phyloP scores from a whole-genome alignment of 2,329 filamentous ascomycete species.

The Diaporthe amygdali region DNA sequence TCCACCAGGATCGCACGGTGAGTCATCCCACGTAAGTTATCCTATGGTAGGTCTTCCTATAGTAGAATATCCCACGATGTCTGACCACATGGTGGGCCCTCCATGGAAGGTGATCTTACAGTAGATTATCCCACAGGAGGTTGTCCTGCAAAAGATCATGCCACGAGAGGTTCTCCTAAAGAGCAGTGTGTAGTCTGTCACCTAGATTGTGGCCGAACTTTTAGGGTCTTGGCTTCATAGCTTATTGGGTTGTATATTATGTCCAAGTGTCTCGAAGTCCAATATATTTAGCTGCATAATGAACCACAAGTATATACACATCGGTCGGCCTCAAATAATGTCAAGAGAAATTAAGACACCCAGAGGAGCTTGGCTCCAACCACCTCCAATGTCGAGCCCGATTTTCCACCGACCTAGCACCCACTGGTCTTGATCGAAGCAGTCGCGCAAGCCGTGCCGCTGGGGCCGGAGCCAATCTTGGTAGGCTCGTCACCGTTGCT shows the following conservation, averaged over 20 bases:
- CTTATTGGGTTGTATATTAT: background rate
- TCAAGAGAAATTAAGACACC: background rate
- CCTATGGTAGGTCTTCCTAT: too few species aligned
- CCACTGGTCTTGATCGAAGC: conserved; percentile 31
- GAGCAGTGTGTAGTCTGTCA: too few species aligned
- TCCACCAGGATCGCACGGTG: too few species aligned
- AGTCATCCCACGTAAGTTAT: too few species aligned
- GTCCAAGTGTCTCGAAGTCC: background rate
- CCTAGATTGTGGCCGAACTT: too few species aligned
- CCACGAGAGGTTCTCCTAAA: too few species aligned
- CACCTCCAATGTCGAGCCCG: background rate
- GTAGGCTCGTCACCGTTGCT: conserved; percentile 30
- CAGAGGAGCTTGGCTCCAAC: too few species aligned
- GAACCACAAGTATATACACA: background rate
- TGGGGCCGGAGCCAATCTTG: conserved; percentile 30
- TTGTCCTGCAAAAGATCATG: too few species aligned
- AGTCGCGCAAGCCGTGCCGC: conserved; percentile 28
- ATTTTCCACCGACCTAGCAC: conserved; percentile 25
- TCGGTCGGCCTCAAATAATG: background rate
- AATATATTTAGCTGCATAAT: background rate
- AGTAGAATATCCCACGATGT: too few species aligned
- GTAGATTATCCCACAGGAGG: too few species aligned
- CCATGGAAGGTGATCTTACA: too few species aligned
- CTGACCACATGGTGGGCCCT: too few species aligned
- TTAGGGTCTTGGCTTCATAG: background rate